Evolutionary conservation across 2,329 filamentous ascomycete species (phyloP).

Genomic region (Colletotrichum chlorophyti): DNA sequence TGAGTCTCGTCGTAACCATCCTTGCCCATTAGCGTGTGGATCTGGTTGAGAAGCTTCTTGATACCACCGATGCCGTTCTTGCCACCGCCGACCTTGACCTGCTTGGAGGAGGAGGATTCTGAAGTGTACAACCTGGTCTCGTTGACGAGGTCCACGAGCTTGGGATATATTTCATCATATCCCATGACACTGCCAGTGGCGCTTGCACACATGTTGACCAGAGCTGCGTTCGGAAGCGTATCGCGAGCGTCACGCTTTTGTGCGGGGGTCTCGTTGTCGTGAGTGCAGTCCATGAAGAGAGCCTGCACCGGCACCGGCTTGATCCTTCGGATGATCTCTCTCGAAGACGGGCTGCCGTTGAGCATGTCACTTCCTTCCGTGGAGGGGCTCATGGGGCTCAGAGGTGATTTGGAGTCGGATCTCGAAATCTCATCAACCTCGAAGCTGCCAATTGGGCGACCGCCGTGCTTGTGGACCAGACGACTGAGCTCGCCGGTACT

Average conservation of each 20-base stretch:
- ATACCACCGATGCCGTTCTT: slow-evolving; percentile 86
- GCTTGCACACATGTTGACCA: slow-evolving; percentile 95
- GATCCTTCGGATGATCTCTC: slow-evolving; percentile 79
- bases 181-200: slow-evolving; percentile 97
- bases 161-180: slow-evolving; percentile 95
- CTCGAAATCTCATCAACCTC: slow-evolving; percentile 87
- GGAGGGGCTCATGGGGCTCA: slow-evolving; percentile 38
- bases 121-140: slow-evolving; percentile 87
- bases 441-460: slow-evolving; percentile 94
- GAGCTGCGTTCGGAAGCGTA: slow-evolving; percentile 89
- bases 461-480: slow-evolving; percentile 91
- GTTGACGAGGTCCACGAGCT: slow-evolving; percentile 89
- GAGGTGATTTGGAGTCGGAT: slow-evolving; percentile 52
- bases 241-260: slow-evolving; percentile 95
- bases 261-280: slow-evolving; percentile 95
- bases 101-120: slow-evolving; percentile 70
- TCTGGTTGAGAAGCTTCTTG: slow-evolving; percentile 92
- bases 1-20: slow-evolving; percentile 95
- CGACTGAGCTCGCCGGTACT: slow-evolving; percentile 91
- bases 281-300: slow-evolving; percentile 98
- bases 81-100: slow-evolving; percentile 71
- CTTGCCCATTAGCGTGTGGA: slow-evolving; percentile 94
- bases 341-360: slow-evolving; percentile 44
- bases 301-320: slow-evolving; percentile 90
- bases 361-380: slow-evolving; percentile 34